A percentile compares a stretch with the other conserved stretches of the same genome.
Conservation (phyloP, 2,329 filamentous ascomycete genomes). For the Talaromyces sp. region DNA sequence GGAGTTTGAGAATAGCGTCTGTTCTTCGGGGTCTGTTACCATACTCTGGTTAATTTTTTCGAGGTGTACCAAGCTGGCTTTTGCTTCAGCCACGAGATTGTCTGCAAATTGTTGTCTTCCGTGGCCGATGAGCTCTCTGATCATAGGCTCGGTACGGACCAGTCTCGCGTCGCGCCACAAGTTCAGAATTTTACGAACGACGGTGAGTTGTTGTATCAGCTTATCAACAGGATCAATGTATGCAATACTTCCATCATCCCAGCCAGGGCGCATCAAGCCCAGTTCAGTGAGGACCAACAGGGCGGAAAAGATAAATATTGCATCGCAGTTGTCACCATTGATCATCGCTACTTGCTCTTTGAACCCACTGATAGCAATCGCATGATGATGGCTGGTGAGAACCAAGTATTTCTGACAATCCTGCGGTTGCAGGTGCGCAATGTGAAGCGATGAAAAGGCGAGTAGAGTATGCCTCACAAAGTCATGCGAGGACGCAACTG, state of each 20-base stretch:
- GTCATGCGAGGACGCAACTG: constrained; percentile 3
- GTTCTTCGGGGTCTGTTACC: constrained; percentile 6
- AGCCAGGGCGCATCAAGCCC: constrained; percentile 13
- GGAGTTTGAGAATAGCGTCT: not conserved
- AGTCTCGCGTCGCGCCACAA: not conserved
- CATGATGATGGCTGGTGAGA: constrained; percentile 12
- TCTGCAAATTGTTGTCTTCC: not conserved
- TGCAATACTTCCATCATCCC: not conserved
- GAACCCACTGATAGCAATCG: constrained; percentile 3
- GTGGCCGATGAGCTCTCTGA: constrained; percentile 9
- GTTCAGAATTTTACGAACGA: constrained; percentile 6
- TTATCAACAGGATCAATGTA: constrained; percentile 11
- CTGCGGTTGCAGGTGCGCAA: constrained; percentile 14
- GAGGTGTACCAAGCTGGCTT: constrained; percentile 3
- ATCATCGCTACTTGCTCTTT: constrained; percentile 3
- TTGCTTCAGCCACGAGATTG: constrained; percentile 2
- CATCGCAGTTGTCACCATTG: constrained; percentile 1
- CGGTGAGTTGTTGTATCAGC: constrained; percentile 8
- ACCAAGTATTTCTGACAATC: constrained; percentile 4
- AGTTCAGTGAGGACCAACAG: constrained; percentile 14
- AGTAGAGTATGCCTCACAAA: constrained; percentile 15
- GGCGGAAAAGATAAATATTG: constrained; percentile 11
- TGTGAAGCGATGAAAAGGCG: constrained; percentile 14
- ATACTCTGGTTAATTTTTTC: constrained; percentile 7
- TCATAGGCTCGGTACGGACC: constrained; percentile 1